A percentile compares a stretch with the other conserved stretches of the same genome.
These are phyloP conservation scores for Ramalina peruviana DNA, from an alignment of 495 filamentous ascomycete species.

Conservation along the genomic window DNA sequence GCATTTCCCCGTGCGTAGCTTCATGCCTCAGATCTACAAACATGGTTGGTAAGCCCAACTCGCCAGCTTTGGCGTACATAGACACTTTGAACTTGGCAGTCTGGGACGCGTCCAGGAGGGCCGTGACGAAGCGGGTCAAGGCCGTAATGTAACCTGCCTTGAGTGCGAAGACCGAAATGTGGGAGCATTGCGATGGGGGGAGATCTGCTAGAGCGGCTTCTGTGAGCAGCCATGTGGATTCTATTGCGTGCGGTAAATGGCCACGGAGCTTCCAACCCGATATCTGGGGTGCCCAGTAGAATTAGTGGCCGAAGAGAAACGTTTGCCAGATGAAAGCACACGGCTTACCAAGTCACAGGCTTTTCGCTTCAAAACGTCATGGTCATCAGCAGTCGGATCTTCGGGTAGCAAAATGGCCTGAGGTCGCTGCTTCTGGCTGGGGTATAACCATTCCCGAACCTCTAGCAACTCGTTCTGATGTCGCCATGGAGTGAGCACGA, in stretches of 20 bases:
- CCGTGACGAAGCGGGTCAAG: constrained; percentile 72
- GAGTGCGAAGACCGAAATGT: constrained; percentile 31
- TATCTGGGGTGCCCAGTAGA: constrained; percentile 22
- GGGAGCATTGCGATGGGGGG: constrained; percentile 21
- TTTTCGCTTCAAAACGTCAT: constrained; percentile 22
- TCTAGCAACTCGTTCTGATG: constrained; percentile 46
- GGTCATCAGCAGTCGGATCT: background rate
- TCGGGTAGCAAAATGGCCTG: background rate
- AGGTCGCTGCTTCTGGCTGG: constrained; percentile 25
- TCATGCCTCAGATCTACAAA: constrained; percentile 88
- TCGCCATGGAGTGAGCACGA: constrained; percentile 72
- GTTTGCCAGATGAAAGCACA: background rate
- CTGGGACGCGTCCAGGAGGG: constrained; percentile 64
- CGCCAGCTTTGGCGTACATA: constrained; percentile 72
- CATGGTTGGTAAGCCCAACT: constrained; percentile 60
- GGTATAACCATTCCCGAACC: constrained; percentile 56
- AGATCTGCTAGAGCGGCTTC: constrained; percentile 58
- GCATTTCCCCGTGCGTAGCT: constrained; percentile 77
- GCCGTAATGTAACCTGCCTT: constrained; percentile 44
- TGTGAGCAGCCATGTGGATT: constrained; percentile 64
- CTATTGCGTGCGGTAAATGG: constrained; percentile 66
- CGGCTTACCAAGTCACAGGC: constrained; percentile 34
- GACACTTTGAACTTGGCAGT: constrained; percentile 52
- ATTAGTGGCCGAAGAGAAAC: background rate
- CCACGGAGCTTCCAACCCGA: constrained; percentile 50